Evolutionary conservation across 345 rosid species (phyloP).

Genomic region (Stellera chamaejasme): DNA sequence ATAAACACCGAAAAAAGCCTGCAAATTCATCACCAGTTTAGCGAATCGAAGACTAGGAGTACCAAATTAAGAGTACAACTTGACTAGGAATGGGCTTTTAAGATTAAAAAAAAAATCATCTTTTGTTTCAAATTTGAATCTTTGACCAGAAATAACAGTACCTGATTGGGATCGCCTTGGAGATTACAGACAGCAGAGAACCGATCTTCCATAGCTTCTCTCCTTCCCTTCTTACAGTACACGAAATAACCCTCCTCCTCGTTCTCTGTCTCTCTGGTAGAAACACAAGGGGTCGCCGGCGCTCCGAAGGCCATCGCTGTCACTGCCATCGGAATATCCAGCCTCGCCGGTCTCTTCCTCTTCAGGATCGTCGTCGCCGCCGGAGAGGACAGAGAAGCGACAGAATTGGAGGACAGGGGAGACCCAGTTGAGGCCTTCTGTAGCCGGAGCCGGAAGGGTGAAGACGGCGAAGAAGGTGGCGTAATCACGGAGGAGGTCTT

Average conservation of each 20-base stretch:
- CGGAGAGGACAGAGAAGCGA: constrained; percentile 15
- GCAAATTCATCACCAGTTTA: constrained; percentile 6
- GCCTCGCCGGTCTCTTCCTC: constrained; percentile 79
- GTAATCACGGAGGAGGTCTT: constrained; percentile 31
- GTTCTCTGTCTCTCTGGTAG: constrained; percentile 34
- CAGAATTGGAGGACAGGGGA: constrained; percentile 6
- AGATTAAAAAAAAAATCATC: neutral
- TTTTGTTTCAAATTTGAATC: no score
- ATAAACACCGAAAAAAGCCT: constrained; percentile 58
- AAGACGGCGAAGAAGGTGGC: constrained; percentile 49
- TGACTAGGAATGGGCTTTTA: no score
- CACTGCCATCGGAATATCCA: constrained; percentile 44
- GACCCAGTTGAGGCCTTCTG: constrained; percentile 42
- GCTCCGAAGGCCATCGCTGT: constrained; percentile 25
- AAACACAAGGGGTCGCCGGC: constrained; percentile 28
- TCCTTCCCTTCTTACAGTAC: constrained; percentile 81
- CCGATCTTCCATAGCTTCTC: constrained; percentile 91
- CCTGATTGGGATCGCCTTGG: constrained; percentile 66
- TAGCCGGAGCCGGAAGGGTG: constrained; percentile 60
- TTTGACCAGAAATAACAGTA: constrained; percentile 12
- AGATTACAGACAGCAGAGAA: constrained; percentile 51
- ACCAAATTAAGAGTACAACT: constrained; percentile 61
- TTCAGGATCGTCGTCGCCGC: constrained; percentile 34
- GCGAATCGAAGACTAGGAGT: constrained; percentile 33
- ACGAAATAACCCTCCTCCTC: constrained; percentile 66